Conservation (phyloP, 768 basidiomycete genomes). For the Lentinula lateritia region DNA sequence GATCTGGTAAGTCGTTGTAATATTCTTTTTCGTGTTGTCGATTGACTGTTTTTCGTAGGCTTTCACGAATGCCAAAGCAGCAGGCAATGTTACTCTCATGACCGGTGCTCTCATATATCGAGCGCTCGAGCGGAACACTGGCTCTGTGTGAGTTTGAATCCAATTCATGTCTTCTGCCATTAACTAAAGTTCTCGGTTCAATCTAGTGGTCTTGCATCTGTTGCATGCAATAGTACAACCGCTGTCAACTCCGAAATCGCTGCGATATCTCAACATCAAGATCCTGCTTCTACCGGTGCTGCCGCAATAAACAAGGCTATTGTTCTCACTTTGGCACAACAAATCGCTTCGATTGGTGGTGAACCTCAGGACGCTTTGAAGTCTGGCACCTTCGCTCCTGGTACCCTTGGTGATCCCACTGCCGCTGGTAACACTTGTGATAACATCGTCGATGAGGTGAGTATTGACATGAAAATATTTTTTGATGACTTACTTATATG, state of each 20-base stretch:
- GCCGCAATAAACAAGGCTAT: slow-evolving; percentile 61
- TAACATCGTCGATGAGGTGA: slow-evolving; percentile 34
- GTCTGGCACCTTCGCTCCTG: slow-evolving; percentile 59
- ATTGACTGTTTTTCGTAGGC: slow-evolving; percentile 51
- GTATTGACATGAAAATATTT: neutral
- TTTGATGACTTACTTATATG: neutral
- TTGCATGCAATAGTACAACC: slow-evolving; percentile 46
- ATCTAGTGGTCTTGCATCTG: slow-evolving; percentile 39
- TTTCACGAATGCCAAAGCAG: slow-evolving; percentile 68
- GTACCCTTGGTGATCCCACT: slow-evolving; percentile 44
- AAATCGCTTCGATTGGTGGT: slow-evolving; percentile 60
- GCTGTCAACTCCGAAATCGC: slow-evolving; percentile 64
- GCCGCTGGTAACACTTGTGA: slow-evolving; percentile 47
- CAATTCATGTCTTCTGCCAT: too few species aligned
- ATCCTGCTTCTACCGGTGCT: slow-evolving; percentile 55
- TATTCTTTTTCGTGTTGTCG: neutral
- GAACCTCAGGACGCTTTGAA: slow-evolving; percentile 52
- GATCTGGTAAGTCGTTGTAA: neutral
- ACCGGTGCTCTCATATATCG: slow-evolving; percentile 57
- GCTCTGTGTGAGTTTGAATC: slow-evolving; percentile 7
- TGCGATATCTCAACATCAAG: slow-evolving; percentile 61
- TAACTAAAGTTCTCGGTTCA: neutral
- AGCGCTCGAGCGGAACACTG: slow-evolving; percentile 64
- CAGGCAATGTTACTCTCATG: slow-evolving; percentile 48
- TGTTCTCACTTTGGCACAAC: slow-evolving; percentile 54